Evolutionary conservation across 2,329 filamentous ascomycete genomes (phyloP).

Genomic region (Epichloe aotearoae): DNA sequence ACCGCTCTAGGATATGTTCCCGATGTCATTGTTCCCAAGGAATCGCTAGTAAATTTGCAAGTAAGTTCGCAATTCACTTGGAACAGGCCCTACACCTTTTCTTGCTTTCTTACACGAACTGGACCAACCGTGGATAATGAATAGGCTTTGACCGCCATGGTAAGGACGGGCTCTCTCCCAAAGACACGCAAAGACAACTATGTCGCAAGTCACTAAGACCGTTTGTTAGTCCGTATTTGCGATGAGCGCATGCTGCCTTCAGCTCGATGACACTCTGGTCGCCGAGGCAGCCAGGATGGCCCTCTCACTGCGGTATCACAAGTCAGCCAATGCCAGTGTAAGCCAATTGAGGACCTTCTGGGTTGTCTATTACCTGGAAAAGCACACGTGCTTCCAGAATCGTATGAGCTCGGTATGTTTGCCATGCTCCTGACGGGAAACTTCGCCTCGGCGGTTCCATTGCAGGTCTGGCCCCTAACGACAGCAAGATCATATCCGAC

Average conservation of each 20-base stretch:
- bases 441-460: not conserved
- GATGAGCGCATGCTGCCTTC: conserved; percentile 19
- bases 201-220: not conserved
- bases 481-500: conserved; percentile 20
- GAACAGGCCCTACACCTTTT: no score
- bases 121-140: not conserved
- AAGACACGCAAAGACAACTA: no score
- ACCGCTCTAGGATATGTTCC: conserved; percentile 9
- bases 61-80: not conserved
- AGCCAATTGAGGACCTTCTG: conserved; percentile 20
- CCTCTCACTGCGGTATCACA: conserved; percentile 17
- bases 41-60: conserved; percentile 2
- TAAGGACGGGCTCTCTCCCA: not conserved
- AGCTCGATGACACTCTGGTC: conserved; percentile 19
- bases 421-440: not conserved
- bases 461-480: not conserved
- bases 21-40: conserved; percentile 7
- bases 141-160: conserved; percentile 5
- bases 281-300: conserved; percentile 23
- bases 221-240: conserved; percentile 21
- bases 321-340: conserved; percentile 8
- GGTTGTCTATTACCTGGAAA: conserved; percentile 27
- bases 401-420: conserved; percentile 19
- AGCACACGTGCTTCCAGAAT: conserved; percentile 18
- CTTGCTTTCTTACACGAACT: no score